phyloP scores from a whole-genome alignment of 2,329 filamentous ascomycete species.

The Drechslerella coelobrocha region DNA sequence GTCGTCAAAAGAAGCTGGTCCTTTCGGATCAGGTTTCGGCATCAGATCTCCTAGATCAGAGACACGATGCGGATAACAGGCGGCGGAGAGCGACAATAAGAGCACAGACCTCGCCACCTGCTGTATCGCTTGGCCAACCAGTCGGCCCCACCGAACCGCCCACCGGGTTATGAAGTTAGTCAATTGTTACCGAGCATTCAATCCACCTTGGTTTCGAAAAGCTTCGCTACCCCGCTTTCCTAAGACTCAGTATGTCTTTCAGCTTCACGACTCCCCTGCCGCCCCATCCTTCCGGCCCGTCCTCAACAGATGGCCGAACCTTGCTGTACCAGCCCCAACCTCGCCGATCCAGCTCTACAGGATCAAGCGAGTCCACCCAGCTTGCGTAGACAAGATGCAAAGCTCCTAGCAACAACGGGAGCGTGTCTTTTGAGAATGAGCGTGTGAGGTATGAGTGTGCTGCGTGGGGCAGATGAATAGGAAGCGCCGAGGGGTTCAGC shows the following conservation, averaged over 20 bases:
- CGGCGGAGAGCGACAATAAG: no score
- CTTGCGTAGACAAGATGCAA: constrained; percentile 40
- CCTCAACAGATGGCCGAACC: constrained; percentile 36
- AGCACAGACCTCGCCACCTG: no score
- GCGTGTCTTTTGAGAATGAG: constrained; percentile 25
- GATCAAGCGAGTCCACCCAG: constrained; percentile 28
- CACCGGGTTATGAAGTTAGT: no score
- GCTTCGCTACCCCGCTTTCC: constrained; percentile 29
- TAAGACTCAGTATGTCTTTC: constrained; percentile 29
- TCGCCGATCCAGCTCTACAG: constrained; percentile 34
- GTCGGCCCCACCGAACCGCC: no score
- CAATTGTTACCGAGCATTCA: no score
- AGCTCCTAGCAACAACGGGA: constrained; percentile 37
- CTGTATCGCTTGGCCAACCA: no score
- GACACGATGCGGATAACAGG: no score
- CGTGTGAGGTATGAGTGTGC: constrained; percentile 34
- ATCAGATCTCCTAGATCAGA: no score
- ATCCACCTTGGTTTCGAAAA: not conserved
- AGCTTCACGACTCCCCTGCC: constrained; percentile 35
- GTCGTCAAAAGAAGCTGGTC: constrained; percentile 13
- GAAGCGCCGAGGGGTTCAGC: constrained; percentile 44
- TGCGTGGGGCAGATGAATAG: constrained; percentile 42
- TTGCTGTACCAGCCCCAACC: constrained; percentile 43
- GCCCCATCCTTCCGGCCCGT: constrained; percentile 48
- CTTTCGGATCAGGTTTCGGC: not conserved